Conservation (phyloP, 2,329 filamentous ascomycete species). For the Cordyceps tenuipes region DNA sequence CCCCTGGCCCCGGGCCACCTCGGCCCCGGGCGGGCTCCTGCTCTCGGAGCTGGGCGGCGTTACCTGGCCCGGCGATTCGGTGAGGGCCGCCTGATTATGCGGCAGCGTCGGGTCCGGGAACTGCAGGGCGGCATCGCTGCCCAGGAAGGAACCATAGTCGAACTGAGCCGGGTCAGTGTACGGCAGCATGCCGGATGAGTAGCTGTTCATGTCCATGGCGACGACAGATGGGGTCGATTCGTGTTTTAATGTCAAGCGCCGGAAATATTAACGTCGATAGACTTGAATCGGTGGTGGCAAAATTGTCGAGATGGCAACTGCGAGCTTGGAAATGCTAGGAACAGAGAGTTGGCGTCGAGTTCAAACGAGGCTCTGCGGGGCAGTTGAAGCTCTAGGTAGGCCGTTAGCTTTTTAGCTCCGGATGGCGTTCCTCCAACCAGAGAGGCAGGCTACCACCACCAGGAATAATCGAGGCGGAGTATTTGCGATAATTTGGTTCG, state of each 20-base stretch:
- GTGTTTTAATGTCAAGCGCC: background rate
- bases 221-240: background rate
- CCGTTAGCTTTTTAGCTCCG: background rate
- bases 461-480: background rate
- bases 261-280: no score
- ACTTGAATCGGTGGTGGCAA: background rate
- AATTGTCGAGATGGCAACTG: background rate
- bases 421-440: background rate
- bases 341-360: background rate
- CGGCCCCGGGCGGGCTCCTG: constrained; percentile 18
- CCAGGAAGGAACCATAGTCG: constrained; percentile 32
- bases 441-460: background rate
- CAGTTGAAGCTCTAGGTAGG: background rate
- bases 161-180: constrained; percentile 26
- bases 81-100: constrained; percentile 14
- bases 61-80: constrained; percentile 23
- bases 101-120: constrained; percentile 7
- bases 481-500: background rate
- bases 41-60: constrained; percentile 24
- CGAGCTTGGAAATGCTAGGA: background rate
- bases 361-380: background rate
- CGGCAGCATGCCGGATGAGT: constrained; percentile 21
- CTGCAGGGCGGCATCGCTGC: constrained; percentile 16
- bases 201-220: constrained; percentile 24
- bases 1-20: constrained; percentile 14